Conservation (phyloP, 768 basidiomycete species). For the Pholiota microspora region DNA sequence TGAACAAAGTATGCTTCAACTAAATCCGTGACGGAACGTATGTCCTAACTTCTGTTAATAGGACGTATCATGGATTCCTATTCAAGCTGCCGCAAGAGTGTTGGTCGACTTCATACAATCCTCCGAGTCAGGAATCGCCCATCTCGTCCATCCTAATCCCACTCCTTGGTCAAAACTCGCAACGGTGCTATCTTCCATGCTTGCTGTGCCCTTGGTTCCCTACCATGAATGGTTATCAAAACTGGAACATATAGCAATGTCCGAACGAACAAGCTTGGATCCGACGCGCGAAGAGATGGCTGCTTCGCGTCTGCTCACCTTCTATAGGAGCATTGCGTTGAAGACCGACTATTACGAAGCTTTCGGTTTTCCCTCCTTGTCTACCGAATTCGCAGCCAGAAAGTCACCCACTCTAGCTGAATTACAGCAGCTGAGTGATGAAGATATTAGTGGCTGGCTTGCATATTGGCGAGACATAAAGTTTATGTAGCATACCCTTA, state of each 20-base stretch:
- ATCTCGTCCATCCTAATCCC: constrained; percentile 28
- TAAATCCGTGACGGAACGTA: neutral
- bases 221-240: constrained; percentile 26
- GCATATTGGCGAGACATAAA: neutral
- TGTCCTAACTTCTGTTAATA: neutral
- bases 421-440: neutral
- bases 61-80: constrained; percentile 4
- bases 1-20: constrained; percentile 25
- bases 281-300: neutral
- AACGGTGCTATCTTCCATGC: constrained; percentile 9
- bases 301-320: neutral
- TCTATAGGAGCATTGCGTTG: neutral
- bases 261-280: neutral
- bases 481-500: neutral
- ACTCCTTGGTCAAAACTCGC: constrained; percentile 18
- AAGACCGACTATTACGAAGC: neutral
- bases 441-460: neutral
- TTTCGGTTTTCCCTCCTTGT: neutral
- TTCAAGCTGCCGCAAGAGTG: constrained; percentile 1
- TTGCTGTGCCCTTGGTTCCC: constrained; percentile 25
- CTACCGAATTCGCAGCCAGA: neutral
- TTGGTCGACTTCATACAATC: constrained; percentile 3
- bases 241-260: constrained; percentile 13
- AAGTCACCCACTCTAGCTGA: neutral
- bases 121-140: constrained; percentile 11